Percentiles rank a stretch among this genome's conserved stretches.
phyloP scores from a whole-genome alignment of 805 yeast genomes.

The Metschnikowia gelsemii region DNA sequence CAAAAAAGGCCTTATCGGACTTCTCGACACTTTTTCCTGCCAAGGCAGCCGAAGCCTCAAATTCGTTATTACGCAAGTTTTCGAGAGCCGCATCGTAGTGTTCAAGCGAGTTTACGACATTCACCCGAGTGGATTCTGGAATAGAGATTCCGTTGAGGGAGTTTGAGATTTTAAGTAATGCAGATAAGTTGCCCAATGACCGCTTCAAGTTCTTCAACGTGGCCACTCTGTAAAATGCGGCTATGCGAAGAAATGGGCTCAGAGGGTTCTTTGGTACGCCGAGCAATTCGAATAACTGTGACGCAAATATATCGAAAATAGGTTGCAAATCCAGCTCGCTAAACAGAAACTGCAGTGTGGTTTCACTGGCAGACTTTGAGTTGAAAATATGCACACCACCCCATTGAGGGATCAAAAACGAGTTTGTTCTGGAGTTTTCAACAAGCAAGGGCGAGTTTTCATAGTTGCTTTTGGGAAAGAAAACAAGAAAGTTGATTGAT shows the following conservation, averaged over 20 bases:
- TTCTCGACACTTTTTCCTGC: conserved; percentile 55
- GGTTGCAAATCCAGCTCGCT: conserved; percentile 49
- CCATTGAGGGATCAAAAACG: conserved; percentile 85
- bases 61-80: conserved; percentile 27
- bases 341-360: conserved; percentile 26
- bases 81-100: conserved; percentile 39
- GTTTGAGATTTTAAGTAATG: conserved; percentile 66
- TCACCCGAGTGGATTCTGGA: conserved; percentile 64
- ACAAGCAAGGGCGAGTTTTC: conserved; percentile 50
- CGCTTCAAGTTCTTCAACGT: conserved; percentile 57
- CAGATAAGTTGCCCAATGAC: conserved; percentile 67
- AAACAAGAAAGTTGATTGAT: conserved; percentile 66
- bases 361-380: conserved; percentile 26
- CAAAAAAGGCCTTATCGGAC: conserved; percentile 83
- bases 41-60: conserved; percentile 31
- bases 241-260: conserved; percentile 63
- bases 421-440: conserved; percentile 48
- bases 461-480: conserved; percentile 51
- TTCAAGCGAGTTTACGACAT: conserved; percentile 53
- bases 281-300: conserved; percentile 69
- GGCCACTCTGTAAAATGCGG: conserved; percentile 60
- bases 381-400: conserved; percentile 69
- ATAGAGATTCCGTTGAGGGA: conserved; percentile 79
- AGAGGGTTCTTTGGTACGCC: conserved; percentile 63
- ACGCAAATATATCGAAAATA: conserved; percentile 64